Evolutionary conservation across 139 green algal species (phyloP).

Genomic region (Ettlia oleoabundans): DNA sequence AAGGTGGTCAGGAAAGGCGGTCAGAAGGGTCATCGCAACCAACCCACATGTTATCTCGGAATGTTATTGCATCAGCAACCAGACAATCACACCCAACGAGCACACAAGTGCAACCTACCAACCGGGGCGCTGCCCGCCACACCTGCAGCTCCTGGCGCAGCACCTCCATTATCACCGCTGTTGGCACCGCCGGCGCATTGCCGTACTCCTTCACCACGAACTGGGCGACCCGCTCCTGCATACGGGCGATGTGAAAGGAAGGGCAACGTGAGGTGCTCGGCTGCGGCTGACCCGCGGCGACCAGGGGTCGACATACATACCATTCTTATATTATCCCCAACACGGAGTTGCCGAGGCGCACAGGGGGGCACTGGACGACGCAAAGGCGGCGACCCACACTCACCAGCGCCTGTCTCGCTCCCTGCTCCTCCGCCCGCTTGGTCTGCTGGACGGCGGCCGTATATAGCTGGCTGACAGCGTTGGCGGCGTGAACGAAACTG

Average conservation of each 20-base stretch:
- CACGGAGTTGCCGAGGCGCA: no score
- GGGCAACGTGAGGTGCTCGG: no score
- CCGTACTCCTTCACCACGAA: slow-evolving; percentile 64
- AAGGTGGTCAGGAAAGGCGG: no score
- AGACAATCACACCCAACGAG: not conserved
- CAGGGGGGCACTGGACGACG: not conserved
- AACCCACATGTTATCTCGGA: not conserved
- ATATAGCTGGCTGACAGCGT: slow-evolving; percentile 71
- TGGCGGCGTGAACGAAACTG: slow-evolving; percentile 72
- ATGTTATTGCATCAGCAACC: not conserved
- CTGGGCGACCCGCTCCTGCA: slow-evolving; percentile 64
- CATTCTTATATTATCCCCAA: no score
- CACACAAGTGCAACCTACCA: no score
- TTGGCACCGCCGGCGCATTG: slow-evolving; percentile 55
- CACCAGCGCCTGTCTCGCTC: slow-evolving; percentile 65
- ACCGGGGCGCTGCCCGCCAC: not conserved
- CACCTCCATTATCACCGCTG: slow-evolving; percentile 64
- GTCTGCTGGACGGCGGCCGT: slow-evolving; percentile 63
- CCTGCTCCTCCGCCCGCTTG: slow-evolving; percentile 51
- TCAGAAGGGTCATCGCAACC: no score
- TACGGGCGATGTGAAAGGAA: not conserved
- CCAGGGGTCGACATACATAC: no score
- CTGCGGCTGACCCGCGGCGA: no score
- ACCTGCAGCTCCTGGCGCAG: slow-evolving; percentile 80
- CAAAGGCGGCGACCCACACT: not conserved